Evolutionary conservation across 345 rosid genomes (phyloP).

Genomic region (Raphanus sativus): DNA sequence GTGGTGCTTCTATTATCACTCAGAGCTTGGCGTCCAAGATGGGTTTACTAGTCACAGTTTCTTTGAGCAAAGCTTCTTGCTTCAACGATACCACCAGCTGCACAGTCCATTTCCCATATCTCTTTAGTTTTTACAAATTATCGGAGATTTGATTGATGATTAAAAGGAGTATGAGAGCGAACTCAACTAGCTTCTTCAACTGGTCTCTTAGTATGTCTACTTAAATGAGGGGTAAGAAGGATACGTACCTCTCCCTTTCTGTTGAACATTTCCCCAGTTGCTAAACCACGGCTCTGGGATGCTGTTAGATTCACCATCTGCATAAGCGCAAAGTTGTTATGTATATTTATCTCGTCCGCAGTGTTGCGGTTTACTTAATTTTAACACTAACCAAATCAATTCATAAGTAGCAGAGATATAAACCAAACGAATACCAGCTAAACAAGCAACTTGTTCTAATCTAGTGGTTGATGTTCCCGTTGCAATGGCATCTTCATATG

Average conservation of each 20-base stretch:
- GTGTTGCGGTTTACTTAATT: neutral
- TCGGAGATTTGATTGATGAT: neutral
- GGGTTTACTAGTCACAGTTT: conserved; percentile 35
- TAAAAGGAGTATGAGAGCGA: neutral
- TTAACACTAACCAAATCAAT: neutral
- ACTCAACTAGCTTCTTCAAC: neutral
- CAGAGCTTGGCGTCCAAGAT: conserved; percentile 60
- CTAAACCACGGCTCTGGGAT: conserved; percentile 62
- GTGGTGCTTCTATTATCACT: conserved; percentile 18
- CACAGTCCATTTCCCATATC: neutral
- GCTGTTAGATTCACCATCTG: conserved; percentile 70
- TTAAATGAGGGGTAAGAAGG: neutral
- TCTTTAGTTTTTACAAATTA: neutral
- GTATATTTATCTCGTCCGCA: neutral
- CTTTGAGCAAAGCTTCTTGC: conserved; percentile 78
- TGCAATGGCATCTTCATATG: neutral
- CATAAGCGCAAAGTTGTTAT: neutral
- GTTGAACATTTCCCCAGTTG: conserved; percentile 67
- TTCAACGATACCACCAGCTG: conserved; percentile 72
- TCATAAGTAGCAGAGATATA: neutral
- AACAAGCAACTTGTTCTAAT: neutral
- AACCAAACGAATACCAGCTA: neutral
- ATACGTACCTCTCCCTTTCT: conserved; percentile 72
- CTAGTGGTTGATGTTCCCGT: neutral
- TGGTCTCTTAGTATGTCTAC: neutral